These are phyloP conservation scores for Tylopilus vinaceipallidus DNA, from an alignment of 768 basidiomycete species.

Conservation along the genomic window DNA sequence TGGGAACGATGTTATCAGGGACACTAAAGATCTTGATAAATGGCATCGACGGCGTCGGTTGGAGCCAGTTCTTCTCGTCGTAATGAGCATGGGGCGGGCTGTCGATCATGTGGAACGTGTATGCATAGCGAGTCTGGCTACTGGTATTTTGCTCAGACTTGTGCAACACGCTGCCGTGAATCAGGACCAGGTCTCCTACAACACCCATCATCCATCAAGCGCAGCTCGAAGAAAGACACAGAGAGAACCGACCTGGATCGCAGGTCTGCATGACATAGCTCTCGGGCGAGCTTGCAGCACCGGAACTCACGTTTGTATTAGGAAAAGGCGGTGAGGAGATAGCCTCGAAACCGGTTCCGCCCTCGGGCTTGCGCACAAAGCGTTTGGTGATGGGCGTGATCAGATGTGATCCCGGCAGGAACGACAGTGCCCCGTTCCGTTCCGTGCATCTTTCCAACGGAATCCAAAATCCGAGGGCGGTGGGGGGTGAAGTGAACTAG, in stretches of 20 bases:
- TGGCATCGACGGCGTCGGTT: slow-evolving; percentile 81
- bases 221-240: neutral
- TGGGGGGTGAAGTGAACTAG: slow-evolving; percentile 89
- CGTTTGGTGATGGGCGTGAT: slow-evolving; percentile 73
- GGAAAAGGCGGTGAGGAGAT: slow-evolving; percentile 38
- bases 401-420: slow-evolving; percentile 88
- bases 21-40: slow-evolving; percentile 60
- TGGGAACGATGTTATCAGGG: slow-evolving; percentile 7
- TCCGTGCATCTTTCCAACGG: slow-evolving; percentile 86
- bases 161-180: slow-evolving; percentile 91
- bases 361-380: slow-evolving; percentile 72
- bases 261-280: slow-evolving; percentile 71
- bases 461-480: slow-evolving; percentile 96
- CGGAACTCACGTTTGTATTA: neutral
- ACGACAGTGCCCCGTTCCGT: slow-evolving; percentile 81
- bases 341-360: slow-evolving; percentile 84
- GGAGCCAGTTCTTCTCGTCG: slow-evolving; percentile 94
- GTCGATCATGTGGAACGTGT: slow-evolving; percentile 96
- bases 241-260: slow-evolving; percentile 53
- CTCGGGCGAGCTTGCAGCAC: slow-evolving; percentile 17
- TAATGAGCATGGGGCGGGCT: slow-evolving; percentile 66
- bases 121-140: slow-evolving; percentile 80
- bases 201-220: neutral
- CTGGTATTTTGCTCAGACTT: slow-evolving; percentile 87
- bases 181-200: slow-evolving; percentile 85